Evolutionary conservation across 768 basidiomycete genomes (phyloP).

Genomic region (Hebeloma cylindrosporum): DNA sequence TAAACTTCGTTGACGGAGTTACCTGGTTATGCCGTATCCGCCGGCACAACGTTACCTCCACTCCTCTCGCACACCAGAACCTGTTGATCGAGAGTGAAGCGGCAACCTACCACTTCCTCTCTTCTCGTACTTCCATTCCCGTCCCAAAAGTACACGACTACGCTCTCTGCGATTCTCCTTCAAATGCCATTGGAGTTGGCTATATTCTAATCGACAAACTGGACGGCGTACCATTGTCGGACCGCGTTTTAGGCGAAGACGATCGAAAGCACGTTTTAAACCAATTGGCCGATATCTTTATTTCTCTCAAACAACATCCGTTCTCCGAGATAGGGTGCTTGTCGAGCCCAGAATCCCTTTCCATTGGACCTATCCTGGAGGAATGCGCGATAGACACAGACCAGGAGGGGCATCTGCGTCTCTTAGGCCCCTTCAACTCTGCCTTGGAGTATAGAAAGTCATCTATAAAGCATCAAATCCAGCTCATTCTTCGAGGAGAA

Average conservation of each 20-base stretch:
- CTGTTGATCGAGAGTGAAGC: constrained; percentile 5
- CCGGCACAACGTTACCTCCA: not conserved
- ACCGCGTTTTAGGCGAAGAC: not conserved
- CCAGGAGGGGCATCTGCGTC: not conserved
- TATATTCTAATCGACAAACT: constrained; percentile 13
- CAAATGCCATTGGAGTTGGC: constrained; percentile 6
- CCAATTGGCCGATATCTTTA: constrained; percentile 7
- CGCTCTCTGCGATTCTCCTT: not conserved
- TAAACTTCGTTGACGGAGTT: constrained; percentile 6
- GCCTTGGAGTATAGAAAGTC: constrained; percentile 1
- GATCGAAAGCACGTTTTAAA: not conserved
- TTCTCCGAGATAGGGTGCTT: constrained; percentile 5
- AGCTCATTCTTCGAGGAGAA: constrained; percentile 1
- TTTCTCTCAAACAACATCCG: not conserved
- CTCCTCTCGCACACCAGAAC: not conserved
- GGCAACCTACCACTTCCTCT: constrained; percentile 6
- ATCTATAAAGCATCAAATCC: not conserved
- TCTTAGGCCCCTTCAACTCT: constrained; percentile 7
- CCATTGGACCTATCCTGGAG: constrained; percentile 2
- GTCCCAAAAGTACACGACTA: constrained; percentile 1
- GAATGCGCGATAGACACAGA: not conserved
- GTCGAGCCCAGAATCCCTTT: not conserved
- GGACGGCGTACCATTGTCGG: not conserved
- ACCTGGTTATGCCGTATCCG: constrained; percentile 11
- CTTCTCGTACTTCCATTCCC: constrained; percentile 1